Conservation (phyloP, 2,329 filamentous ascomycete genomes). For the Teratosphaeria epicoccoides region DNA sequence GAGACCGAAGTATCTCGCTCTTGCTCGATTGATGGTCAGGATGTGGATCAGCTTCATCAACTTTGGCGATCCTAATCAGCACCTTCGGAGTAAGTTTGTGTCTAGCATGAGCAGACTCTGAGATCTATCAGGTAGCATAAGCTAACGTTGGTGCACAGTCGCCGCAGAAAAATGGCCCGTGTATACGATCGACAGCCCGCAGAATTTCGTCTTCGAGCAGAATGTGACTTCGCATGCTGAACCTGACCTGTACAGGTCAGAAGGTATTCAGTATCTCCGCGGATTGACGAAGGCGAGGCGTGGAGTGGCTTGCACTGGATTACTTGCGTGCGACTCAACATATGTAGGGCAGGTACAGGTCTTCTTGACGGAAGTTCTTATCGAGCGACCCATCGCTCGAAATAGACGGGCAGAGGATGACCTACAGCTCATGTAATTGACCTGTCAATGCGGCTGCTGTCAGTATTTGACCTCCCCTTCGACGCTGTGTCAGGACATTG, state of each 20-base stretch:
- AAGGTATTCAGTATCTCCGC: slow-evolving; percentile 30
- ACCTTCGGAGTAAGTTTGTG: slow-evolving; percentile 40
- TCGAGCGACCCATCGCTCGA: neutral
- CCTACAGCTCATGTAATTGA: too few species aligned
- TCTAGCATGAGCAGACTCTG: slow-evolving; percentile 22
- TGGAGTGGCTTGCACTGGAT: slow-evolving; percentile 13
- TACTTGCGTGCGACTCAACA: slow-evolving; percentile 9
- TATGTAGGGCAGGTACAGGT: neutral
- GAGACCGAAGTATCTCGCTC: slow-evolving; percentile 28
- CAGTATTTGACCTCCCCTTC: too few species aligned
- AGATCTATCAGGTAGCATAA: too few species aligned
- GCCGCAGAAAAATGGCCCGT: slow-evolving; percentile 31
- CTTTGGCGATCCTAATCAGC: slow-evolving; percentile 30
- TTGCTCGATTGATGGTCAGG: slow-evolving; percentile 38
- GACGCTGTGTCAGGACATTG: too few species aligned
- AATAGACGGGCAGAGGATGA: neutral
- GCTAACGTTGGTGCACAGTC: slow-evolving; percentile 4
- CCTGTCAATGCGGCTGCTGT: too few species aligned
- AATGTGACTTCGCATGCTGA: slow-evolving; percentile 31
- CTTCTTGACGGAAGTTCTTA: neutral
- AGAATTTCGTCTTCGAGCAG: slow-evolving; percentile 42
- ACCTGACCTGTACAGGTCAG: slow-evolving; percentile 35
- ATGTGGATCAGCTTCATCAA: slow-evolving; percentile 38
- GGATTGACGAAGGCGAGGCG: slow-evolving; percentile 15
- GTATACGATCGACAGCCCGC: slow-evolving; percentile 32